phyloP scores from a whole-genome alignment of 805 yeast genomes.

The Saturnispora ahearnii region DNA sequence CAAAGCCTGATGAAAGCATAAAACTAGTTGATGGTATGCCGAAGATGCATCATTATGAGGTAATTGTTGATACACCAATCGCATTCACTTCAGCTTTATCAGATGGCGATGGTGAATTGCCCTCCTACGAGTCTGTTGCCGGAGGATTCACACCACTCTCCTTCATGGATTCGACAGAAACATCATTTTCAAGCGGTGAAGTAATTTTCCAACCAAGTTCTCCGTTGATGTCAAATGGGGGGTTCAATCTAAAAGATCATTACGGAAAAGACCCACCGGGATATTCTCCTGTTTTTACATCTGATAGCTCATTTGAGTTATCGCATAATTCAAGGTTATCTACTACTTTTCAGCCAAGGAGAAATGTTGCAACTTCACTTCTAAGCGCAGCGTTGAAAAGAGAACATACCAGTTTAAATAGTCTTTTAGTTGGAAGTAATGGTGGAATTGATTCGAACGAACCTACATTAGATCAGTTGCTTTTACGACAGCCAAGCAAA shows the following conservation, averaged over 20 bases:
- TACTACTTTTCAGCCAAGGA: background rate
- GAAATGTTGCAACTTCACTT: slow-evolving; percentile 1
- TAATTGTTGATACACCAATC: slow-evolving; percentile 70
- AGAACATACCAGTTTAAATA: slow-evolving; percentile 1
- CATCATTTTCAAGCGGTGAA: slow-evolving; percentile 11
- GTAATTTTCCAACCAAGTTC: slow-evolving; percentile 45
- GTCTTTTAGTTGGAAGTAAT: slow-evolving; percentile 1
- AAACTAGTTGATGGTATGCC: slow-evolving; percentile 23
- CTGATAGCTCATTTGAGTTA: slow-evolving; percentile 1
- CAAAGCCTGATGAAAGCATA: slow-evolving; percentile 46
- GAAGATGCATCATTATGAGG: slow-evolving; percentile 67
- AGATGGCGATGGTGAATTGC: slow-evolving; percentile 28
- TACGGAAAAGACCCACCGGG: slow-evolving; percentile 1
- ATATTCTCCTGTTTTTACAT: background rate
- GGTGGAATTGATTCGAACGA: background rate
- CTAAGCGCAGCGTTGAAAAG: background rate
- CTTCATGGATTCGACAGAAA: slow-evolving; percentile 8
- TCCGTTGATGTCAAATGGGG: slow-evolving; percentile 26
- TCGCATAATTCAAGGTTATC: background rate
- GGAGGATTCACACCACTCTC: slow-evolving; percentile 9
- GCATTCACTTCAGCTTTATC: slow-evolving; percentile 38
- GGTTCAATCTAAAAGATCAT: background rate
- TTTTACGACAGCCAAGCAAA: slow-evolving; percentile 18
- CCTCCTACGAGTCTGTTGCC: slow-evolving; percentile 31
- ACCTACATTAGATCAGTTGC: background rate